Conservation (phyloP, 306 rosid genomes). For the Vicia villosa region DNA sequence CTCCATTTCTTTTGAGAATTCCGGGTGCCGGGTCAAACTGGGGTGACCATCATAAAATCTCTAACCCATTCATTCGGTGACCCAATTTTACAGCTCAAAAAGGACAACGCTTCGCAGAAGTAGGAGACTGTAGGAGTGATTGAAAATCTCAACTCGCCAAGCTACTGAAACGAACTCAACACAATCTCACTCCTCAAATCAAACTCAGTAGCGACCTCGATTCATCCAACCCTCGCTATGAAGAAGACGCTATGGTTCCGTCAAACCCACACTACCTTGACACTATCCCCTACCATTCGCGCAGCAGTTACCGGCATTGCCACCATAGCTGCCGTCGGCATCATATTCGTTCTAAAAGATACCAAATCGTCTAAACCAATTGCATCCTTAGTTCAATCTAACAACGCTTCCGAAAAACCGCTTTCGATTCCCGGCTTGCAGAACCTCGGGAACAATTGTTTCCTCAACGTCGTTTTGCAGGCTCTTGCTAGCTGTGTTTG, state of each 20-base stretch:
- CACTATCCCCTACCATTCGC: conserved; percentile 42
- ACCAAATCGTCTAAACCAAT: conserved; percentile 41
- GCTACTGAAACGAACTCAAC: too few species aligned
- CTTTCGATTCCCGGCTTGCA: conserved; percentile 70
- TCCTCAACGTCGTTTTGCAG: conserved; percentile 84
- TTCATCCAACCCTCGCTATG: not conserved
- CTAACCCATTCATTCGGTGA: too few species aligned
- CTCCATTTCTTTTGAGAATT: too few species aligned
- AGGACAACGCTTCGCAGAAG: too few species aligned
- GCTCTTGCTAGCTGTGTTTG: conserved; percentile 78
- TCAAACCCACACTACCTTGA: conserved; percentile 30
- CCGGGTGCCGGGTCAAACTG: too few species aligned
- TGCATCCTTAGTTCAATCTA: conserved; percentile 30
- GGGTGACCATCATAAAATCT: too few species aligned
- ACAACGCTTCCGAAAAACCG: conserved; percentile 30
- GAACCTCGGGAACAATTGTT: conserved; percentile 81
- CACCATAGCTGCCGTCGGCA: conserved; percentile 46
- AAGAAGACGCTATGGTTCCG: conserved; percentile 33
- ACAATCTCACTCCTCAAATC: too few species aligned
- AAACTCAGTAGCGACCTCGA: too few species aligned
- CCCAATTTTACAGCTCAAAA: too few species aligned
- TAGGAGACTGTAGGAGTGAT: too few species aligned
- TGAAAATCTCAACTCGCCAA: too few species aligned
- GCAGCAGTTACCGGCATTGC: conserved; percentile 48
- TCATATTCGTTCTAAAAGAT: conserved; percentile 48